Conservation (phyloP, 495 filamentous ascomycete species). For the Xylaria acuta region DNA sequence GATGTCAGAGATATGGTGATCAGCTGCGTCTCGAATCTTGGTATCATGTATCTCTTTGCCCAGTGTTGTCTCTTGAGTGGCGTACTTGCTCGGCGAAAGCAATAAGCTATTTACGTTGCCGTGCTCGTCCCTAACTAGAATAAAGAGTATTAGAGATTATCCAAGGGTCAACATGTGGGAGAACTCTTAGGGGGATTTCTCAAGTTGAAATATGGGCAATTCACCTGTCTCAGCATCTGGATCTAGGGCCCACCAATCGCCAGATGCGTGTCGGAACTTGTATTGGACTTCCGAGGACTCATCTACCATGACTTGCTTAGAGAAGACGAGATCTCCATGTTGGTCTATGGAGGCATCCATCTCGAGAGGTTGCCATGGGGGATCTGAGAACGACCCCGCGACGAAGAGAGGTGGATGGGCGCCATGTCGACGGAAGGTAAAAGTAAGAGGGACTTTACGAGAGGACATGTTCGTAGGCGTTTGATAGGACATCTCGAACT, state of each 20-base stretch:
- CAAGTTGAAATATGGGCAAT: neutral
- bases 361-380: slow-evolving; percentile 67
- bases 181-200: neutral
- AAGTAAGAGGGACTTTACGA: slow-evolving; percentile 50
- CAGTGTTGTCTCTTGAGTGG: slow-evolving; percentile 12
- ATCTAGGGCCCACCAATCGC: slow-evolving; percentile 71
- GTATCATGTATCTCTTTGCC: slow-evolving; percentile 7
- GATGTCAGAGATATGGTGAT: neutral
- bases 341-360: slow-evolving; percentile 57
- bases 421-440: slow-evolving; percentile 64
- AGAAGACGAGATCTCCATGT: slow-evolving; percentile 51
- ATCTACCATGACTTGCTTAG: slow-evolving; percentile 53
- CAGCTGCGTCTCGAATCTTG: slow-evolving; percentile 7
- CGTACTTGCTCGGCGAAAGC: slow-evolving; percentile 40
- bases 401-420: slow-evolving; percentile 67
- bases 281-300: slow-evolving; percentile 65
- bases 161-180: slow-evolving; percentile 20
- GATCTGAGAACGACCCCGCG: slow-evolving; percentile 68
- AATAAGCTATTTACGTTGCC: slow-evolving; percentile 68
- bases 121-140: slow-evolving; percentile 55
- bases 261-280: slow-evolving; percentile 69
- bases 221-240: slow-evolving; percentile 60
- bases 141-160: neutral
- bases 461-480: slow-evolving; percentile 44
- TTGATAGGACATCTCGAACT: neutral